Conservation (phyloP, 192 early-diverging fungal species). For the Jimgerdemannia flammicorona region DNA sequence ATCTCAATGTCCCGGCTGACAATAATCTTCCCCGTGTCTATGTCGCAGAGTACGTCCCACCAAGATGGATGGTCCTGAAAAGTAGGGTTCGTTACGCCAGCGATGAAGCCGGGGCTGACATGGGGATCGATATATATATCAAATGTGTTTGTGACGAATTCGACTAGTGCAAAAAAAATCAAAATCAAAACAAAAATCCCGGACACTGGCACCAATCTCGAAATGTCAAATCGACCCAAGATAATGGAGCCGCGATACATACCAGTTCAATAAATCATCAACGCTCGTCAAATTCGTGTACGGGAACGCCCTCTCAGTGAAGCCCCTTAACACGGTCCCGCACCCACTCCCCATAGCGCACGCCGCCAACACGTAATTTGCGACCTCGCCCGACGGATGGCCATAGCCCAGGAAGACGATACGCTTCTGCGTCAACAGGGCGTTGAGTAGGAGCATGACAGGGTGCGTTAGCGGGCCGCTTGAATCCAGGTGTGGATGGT, state of each 20-base stretch:
- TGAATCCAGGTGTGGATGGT: conserved; percentile 88
- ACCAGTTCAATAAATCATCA: conserved; percentile 81
- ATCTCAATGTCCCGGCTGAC: conserved; percentile 69
- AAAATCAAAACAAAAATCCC: neutral
- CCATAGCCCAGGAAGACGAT: conserved; percentile 90
- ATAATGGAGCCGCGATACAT: conserved; percentile 9
- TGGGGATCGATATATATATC: no score
- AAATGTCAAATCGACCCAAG: neutral
- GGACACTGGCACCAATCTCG: neutral
- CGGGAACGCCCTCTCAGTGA: conserved; percentile 86
- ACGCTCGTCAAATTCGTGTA: conserved; percentile 87
- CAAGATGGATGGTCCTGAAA: conserved; percentile 90
- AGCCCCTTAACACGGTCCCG: conserved; percentile 79
- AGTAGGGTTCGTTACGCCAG: conserved; percentile 93
- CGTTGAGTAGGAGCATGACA: conserved; percentile 85
- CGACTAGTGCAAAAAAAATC: neutral
- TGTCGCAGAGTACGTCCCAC: conserved; percentile 98
- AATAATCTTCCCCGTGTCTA: conserved; percentile 91
- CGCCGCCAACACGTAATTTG: conserved; percentile 88
- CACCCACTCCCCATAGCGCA: conserved; percentile 89
- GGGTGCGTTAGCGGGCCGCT: conserved; percentile 82
- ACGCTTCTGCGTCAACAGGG: conserved; percentile 88
- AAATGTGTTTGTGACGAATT: no score
- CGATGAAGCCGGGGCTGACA: conserved; percentile 81
- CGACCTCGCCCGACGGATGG: conserved; percentile 87